Base-by-base conservation (phyloP, 352 stramenopile species). In the Aphanomyces astaci region DNA sequence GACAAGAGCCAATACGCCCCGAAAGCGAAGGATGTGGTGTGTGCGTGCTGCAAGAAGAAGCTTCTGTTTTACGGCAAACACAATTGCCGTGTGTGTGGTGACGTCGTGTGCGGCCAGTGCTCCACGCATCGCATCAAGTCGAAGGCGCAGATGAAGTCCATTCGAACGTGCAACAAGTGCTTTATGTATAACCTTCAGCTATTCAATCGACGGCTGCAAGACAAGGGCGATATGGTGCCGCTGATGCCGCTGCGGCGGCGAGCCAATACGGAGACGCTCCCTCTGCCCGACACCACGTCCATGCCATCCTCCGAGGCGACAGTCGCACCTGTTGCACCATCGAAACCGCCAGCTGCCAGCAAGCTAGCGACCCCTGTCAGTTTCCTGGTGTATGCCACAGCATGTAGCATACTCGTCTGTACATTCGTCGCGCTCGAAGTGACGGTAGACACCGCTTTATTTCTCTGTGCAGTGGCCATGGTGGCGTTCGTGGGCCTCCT, bases 81-180 rank as follows among this genome's bases (percentile, higher is more conserved):
- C 70, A 79, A 93, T 67, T 93, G 85, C 66, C 81, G 85, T 1
- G 76, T 90, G 15, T 93, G 85, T 53, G 85, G 85, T 25, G 83
- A 91, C 60, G 75, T 93, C 48, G 85, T 91, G 28, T 93, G 85
- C 67, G 75, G 80, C 27, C 57, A 74, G 43, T 93, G 85, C 75
- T 93, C 85, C 32, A 82, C 72, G 62, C 82, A 86, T 66, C 80
- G 83, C 65, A 84, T 93, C 56, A 69, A 87, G 17, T 87, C 88
- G 63, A 66, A 86, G 13, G 87, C 89, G 64, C 75, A 83, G 71
- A 82, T 75, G 48, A 91, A 91, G 67, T 86, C 76, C 31, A 82
- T 90, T 28, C 85, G 85, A 39, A 79, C 80, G 9, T 93, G 85
- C 64, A 84, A 91, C 71, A 77, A 87, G 69, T 93, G 85, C 71